phyloP scores from a whole-genome alignment of 2,329 filamentous ascomycete genomes.

The Teratosphaeria gauchensis region DNA sequence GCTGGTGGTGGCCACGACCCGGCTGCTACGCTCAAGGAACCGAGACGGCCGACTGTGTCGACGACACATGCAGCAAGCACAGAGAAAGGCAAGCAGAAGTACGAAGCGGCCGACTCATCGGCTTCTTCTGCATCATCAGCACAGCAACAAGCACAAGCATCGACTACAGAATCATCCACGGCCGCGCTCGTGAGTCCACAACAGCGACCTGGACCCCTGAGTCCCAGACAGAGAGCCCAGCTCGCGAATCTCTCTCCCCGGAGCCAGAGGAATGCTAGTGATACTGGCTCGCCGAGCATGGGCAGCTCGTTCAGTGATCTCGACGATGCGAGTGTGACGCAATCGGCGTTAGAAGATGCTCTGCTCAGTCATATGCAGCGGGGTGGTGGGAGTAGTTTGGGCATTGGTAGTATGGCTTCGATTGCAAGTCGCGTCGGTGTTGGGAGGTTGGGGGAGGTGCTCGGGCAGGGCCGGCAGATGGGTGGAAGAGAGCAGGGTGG shows the following conservation, averaged over 20 bases:
- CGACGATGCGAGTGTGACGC: conserved; percentile 72
- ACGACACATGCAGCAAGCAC: conserved; percentile 3
- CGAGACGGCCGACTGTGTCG: conserved; percentile 1
- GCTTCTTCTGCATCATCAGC: conserved; percentile 39
- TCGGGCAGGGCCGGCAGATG: conserved; percentile 3
- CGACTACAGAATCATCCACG: conserved; percentile 10
- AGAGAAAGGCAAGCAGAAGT: conserved; percentile 3
- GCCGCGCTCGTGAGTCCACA: conserved; percentile 6
- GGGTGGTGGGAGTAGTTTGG: conserved; percentile 10
- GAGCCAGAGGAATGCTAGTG: conserved; percentile 42
- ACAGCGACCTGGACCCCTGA: conserved; percentile 19
- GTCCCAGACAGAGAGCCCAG: conserved; percentile 50
- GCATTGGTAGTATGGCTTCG: conserved; percentile 24
- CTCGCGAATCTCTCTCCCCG: conserved; percentile 42
- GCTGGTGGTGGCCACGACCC: conserved; percentile 12
- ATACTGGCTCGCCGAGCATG: conserved; percentile 69
- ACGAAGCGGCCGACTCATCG: conserved; percentile 2
- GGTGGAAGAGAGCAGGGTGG: not conserved
- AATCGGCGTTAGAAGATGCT: conserved; percentile 70
- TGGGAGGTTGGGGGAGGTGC: conserved; percentile 40
- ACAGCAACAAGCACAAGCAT: conserved; percentile 1
- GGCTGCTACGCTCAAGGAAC: conserved; percentile 11
- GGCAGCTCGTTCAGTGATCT: conserved; percentile 81
- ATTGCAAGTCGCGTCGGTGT: conserved; percentile 39
- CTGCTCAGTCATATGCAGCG: conserved; percentile 59